These are phyloP conservation scores for Hortaea sp. DNA, from an alignment of 2,329 filamentous ascomycete species.

Conservation along the genomic window DNA sequence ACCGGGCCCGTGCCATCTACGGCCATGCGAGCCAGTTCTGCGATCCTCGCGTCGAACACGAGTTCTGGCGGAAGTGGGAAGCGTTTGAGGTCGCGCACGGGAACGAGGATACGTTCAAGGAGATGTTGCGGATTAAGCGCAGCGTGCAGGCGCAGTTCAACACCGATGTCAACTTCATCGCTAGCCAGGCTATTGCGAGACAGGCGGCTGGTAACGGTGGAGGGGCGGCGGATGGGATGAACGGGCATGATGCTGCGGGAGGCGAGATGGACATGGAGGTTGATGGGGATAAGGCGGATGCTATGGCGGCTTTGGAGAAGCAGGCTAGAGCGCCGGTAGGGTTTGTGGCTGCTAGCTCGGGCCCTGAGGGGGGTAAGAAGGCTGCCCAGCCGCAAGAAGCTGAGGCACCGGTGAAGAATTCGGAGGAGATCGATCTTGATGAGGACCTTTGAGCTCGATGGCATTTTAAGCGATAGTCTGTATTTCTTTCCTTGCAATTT, in stretches of 20 bases:
- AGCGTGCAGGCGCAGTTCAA: conserved; percentile 98
- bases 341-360: conserved; percentile 76
- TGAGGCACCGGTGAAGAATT: conserved; percentile 8
- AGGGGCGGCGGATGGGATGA: conserved; percentile 25
- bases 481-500: too few species aligned
- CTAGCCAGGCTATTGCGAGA: conserved; percentile 82
- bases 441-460: conserved; percentile 17
- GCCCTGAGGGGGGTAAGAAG: conserved; percentile 25
- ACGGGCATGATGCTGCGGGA: conserved; percentile 25
- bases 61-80: conserved; percentile 96
- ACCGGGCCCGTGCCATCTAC: conserved; percentile 89
- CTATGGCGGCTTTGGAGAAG: conserved; percentile 80
- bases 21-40: conserved; percentile 96
- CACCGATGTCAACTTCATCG: conserved; percentile 97
- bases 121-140: conserved; percentile 95
- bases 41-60: conserved; percentile 79
- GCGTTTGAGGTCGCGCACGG: conserved; percentile 94
- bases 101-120: conserved; percentile 98
- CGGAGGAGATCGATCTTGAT: conserved; percentile 27
- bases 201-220: conserved; percentile 45
- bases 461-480: too few species aligned
- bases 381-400: conserved; percentile 3
- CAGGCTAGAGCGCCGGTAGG: conserved; percentile 81
- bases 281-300: conserved; percentile 53
- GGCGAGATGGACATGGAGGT: conserved; percentile 35